Conservation (phyloP, 2,329 filamentous ascomycete species). For the Epichloe scottii region DNA sequence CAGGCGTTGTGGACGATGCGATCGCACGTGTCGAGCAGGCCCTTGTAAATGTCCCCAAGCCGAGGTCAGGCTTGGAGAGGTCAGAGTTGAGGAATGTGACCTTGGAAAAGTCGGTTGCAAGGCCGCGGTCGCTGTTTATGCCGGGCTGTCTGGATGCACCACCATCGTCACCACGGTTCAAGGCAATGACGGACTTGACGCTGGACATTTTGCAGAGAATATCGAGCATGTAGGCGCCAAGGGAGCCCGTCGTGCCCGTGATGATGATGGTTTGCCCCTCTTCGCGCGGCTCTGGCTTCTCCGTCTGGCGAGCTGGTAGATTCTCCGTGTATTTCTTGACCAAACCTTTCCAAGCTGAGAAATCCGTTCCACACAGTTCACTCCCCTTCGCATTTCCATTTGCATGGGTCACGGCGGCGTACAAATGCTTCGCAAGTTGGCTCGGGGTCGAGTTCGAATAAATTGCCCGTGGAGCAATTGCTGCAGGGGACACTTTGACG, state of each 20-base stretch:
- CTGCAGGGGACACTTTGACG: slow-evolving; percentile 3
- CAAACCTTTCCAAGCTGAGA: slow-evolving; percentile 8
- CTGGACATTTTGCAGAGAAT: slow-evolving; percentile 15
- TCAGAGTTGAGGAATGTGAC: slow-evolving; percentile 36
- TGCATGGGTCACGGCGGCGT: neutral
- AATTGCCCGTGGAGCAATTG: slow-evolving; percentile 13
- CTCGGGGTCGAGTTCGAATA: slow-evolving; percentile 19
- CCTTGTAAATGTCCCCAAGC: slow-evolving; percentile 27
- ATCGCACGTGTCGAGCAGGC: slow-evolving; percentile 27
- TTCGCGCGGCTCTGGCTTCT: slow-evolving; percentile 13
- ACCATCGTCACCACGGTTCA: slow-evolving; percentile 22
- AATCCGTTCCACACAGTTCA: neutral
- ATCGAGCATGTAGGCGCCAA: slow-evolving; percentile 60
- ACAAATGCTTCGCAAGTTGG: slow-evolving; percentile 12
- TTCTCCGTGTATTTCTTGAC: slow-evolving; percentile 18
- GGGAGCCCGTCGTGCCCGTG: slow-evolving; percentile 79
- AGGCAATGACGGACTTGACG: slow-evolving; percentile 14
- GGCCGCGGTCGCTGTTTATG: slow-evolving; percentile 25
- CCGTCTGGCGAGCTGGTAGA: slow-evolving; percentile 10
- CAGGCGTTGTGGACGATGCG: slow-evolving; percentile 39
- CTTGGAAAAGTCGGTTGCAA: slow-evolving; percentile 23
- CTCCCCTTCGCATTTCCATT: slow-evolving; percentile 4
- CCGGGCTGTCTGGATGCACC: slow-evolving; percentile 24
- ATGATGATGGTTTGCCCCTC: slow-evolving; percentile 53
- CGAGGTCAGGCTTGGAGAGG: slow-evolving; percentile 32